Percentiles rank a stretch among this genome's conserved stretches.
These are phyloP conservation scores for Babjeviella inositovora DNA, from an alignment of 805 yeast species.

Conservation along the genomic window DNA sequence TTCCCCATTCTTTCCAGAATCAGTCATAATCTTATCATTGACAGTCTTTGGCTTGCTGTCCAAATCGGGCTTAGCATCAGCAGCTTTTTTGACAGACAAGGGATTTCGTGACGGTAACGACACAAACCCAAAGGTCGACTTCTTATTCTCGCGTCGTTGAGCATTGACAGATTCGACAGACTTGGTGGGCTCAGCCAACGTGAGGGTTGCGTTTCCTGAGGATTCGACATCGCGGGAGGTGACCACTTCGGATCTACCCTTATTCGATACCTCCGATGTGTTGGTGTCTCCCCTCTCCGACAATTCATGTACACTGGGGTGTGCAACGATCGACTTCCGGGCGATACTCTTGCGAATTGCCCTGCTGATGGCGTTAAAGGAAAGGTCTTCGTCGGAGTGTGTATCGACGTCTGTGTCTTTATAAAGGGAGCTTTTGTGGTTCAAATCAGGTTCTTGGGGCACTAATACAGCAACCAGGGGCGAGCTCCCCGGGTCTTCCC, in stretches of 20 bases:
- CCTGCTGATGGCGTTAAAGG: constrained; percentile 28
- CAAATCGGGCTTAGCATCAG: constrained; percentile 4
- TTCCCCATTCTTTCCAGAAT: too few species aligned
- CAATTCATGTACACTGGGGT: too few species aligned
- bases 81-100: constrained; percentile 7
- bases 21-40: too few species aligned
- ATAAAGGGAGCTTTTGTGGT: constrained; percentile 9
- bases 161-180: constrained; percentile 6
- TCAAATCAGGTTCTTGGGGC: constrained; percentile 1
- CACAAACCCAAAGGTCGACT: constrained; percentile 8
- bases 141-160: constrained; percentile 3
- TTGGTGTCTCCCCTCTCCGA: too few species aligned
- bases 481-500: constrained; percentile 3
- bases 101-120: constrained; percentile 11
- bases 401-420: too few species aligned
- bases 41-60: too few species aligned
- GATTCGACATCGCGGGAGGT: constrained; percentile 2
- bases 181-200: constrained; percentile 4
- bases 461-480: not conserved
- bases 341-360: constrained; percentile 28
- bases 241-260: constrained; percentile 4
- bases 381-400: too few species aligned
- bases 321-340: constrained; percentile 7
- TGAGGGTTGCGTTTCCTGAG: constrained; percentile 2
- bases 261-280: too few species aligned